Evolutionary conservation across 371 early-diverging fungal genomes (phyloP).

Genomic region (Coemansia sp.): DNA sequence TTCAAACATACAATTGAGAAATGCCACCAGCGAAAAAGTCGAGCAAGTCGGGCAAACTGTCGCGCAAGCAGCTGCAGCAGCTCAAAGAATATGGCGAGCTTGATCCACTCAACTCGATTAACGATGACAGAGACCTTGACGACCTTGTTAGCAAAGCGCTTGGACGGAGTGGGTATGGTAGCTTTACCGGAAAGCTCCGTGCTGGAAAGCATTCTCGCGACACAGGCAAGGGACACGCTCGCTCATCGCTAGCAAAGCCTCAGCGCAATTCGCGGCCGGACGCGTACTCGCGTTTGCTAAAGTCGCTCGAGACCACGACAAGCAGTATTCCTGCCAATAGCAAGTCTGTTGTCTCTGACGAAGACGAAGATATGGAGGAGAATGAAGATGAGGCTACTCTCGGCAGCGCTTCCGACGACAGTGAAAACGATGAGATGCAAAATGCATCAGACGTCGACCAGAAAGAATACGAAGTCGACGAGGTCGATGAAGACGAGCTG

Average conservation of each 20-base stretch:
- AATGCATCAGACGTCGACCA: slow-evolving; percentile 22
- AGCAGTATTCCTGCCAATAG: neutral
- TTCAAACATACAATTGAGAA: neutral
- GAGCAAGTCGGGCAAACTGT: slow-evolving; percentile 19
- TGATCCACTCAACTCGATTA: slow-evolving; percentile 55
- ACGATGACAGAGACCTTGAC: slow-evolving; percentile 47
- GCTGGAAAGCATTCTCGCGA: neutral
- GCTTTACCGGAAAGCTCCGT: slow-evolving; percentile 18
- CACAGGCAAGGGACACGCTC: neutral
- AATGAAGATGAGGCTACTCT: slow-evolving; percentile 44
- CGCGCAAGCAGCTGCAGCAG: slow-evolving; percentile 54
- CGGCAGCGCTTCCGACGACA: slow-evolving; percentile 55
- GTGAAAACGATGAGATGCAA: slow-evolving; percentile 52
- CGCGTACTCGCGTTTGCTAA: slow-evolving; percentile 38
- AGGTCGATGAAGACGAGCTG: slow-evolving; percentile 35
- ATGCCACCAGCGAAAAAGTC: slow-evolving; percentile 49
- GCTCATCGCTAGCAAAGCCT: slow-evolving; percentile 1
- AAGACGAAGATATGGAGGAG: slow-evolving; percentile 36
- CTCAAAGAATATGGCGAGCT: slow-evolving; percentile 70
- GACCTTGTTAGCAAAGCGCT: slow-evolving; percentile 51
- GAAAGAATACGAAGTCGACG: slow-evolving; percentile 38
- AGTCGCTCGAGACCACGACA: slow-evolving; percentile 20
- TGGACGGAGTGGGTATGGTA: slow-evolving; percentile 31
- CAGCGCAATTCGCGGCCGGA: slow-evolving; percentile 15
- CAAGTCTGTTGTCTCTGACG: slow-evolving; percentile 51